Evolutionary conservation across 148 eudicot genomes (phyloP).

Genomic region (Rhododendron ferrugineum): DNA sequence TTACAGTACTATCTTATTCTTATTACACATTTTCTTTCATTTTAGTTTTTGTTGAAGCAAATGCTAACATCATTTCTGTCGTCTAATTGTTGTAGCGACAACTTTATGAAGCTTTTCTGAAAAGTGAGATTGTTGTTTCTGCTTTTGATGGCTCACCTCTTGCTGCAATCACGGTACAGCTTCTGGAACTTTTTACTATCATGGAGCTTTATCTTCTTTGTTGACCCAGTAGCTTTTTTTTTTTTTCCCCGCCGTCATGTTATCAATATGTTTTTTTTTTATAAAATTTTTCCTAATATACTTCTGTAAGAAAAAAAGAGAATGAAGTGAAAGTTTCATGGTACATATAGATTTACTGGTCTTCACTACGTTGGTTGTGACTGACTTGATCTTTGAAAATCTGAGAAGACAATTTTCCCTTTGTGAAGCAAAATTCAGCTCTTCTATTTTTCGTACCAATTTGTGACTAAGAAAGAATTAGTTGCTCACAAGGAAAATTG

Average conservation of each 20-base stretch:
- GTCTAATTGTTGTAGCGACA: conserved; percentile 52
- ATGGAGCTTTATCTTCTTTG: not conserved
- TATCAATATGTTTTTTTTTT: not conserved
- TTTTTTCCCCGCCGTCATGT: not conserved
- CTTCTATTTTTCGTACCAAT: not conserved
- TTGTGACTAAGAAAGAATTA: not conserved
- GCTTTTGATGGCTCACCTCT: conserved; percentile 98
- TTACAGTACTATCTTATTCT: not conserved
- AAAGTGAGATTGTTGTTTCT: conserved; percentile 91
- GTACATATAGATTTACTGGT: not conserved
- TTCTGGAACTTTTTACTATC: not conserved
- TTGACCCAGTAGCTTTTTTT: not conserved
- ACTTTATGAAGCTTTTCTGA: conserved; percentile 89
- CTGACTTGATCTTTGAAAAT: not conserved
- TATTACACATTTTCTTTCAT: not conserved
- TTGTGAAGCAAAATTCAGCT: not conserved
- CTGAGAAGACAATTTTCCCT: not conserved
- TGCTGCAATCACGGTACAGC: conserved; percentile 89
- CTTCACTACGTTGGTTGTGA: not conserved
- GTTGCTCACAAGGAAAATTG: not conserved
- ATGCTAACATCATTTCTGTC: conserved; percentile 10
- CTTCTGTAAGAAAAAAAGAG: not conserved
- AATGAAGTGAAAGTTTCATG: not conserved
- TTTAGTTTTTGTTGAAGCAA: not conserved
- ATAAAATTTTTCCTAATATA: not conserved